These are phyloP conservation scores for Neurospora sp. DNA, from an alignment of 2,329 filamentous ascomycete genomes.

Conservation along the genomic window DNA sequence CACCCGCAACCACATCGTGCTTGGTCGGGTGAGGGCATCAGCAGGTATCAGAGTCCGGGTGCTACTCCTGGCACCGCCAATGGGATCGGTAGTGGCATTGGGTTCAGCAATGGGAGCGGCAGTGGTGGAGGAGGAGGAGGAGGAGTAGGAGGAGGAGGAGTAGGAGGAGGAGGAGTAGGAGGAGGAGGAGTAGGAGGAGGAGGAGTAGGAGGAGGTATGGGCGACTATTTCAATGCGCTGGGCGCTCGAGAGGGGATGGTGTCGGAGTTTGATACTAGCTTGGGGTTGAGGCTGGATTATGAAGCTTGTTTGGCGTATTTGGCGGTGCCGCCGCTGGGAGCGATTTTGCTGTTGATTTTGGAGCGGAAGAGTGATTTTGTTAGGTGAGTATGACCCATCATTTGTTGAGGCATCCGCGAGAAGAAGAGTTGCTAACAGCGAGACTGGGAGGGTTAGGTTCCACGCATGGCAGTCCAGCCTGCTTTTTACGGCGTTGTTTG, in stretches of 20 bases:
- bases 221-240: constrained; percentile 31
- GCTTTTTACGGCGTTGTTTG: constrained; percentile 63
- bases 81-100: constrained; percentile 13
- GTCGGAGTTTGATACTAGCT: constrained; percentile 82
- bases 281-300: constrained; percentile 78
- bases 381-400: constrained; percentile 43
- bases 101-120: constrained; percentile 5
- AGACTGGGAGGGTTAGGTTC: constrained; percentile 46
- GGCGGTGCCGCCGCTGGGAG: constrained; percentile 73
- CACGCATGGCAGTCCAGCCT: constrained; percentile 93
- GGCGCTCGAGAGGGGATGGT: constrained; percentile 44
- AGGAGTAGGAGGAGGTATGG: constrained; percentile 23
- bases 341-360: constrained; percentile 71
- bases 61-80: constrained; percentile 1
- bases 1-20: constrained; percentile 49
- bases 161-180: constrained; percentile 15
- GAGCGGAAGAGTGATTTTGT: constrained; percentile 98
- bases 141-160: constrained; percentile 17
- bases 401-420: background rate
- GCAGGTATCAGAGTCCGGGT: constrained; percentile 21
- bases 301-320: constrained; percentile 89
- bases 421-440: background rate
- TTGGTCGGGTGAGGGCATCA: constrained; percentile 38
- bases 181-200: constrained; percentile 18
- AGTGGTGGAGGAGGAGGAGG: constrained; percentile 5